Evolutionary conservation across 805 yeast genomes (phyloP).

Genomic region (Vanderwaltozyma tropicalis): DNA sequence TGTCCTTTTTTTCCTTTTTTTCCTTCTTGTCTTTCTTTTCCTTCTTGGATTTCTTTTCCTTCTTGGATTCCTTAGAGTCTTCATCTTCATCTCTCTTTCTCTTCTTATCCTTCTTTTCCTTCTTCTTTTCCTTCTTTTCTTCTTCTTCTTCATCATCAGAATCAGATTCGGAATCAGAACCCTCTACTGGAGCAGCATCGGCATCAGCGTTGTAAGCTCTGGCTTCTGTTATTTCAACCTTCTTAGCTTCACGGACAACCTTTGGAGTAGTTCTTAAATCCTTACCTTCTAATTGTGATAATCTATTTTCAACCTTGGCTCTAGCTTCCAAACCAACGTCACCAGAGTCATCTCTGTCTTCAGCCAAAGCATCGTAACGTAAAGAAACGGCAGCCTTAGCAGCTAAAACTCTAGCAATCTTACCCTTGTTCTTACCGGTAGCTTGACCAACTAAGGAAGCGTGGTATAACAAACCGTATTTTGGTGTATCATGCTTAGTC

Average conservation of each 20-base stretch:
- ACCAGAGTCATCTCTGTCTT: slow-evolving; percentile 93
- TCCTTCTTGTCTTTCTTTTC: slow-evolving; percentile 2
- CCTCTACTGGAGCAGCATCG: slow-evolving; percentile 43
- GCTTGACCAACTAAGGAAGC: slow-evolving; percentile 98
- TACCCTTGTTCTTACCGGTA: slow-evolving; percentile 95
- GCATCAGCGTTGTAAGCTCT: slow-evolving; percentile 93
- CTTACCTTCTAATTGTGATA: slow-evolving; percentile 92
- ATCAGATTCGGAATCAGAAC: slow-evolving; percentile 31
- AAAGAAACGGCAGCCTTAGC: slow-evolving; percentile 96
- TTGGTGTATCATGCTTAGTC: slow-evolving; percentile 97
- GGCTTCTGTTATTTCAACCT: slow-evolving; percentile 77
- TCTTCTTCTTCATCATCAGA: slow-evolving; percentile 31
- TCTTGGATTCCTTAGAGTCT: not conserved
- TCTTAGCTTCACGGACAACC: slow-evolving; percentile 71
- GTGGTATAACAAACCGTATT: slow-evolving; percentile 93
- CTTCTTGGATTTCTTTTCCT: slow-evolving; percentile 2
- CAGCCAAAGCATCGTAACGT: slow-evolving; percentile 93
- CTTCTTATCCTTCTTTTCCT: slow-evolving; percentile 29
- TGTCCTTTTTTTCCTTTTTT: slow-evolving; percentile 2
- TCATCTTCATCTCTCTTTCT: slow-evolving; percentile 11
- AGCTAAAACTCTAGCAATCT: slow-evolving; percentile 95
- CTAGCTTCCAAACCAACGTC: slow-evolving; percentile 87
- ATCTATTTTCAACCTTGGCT: slow-evolving; percentile 87
- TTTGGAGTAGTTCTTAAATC: slow-evolving; percentile 85
- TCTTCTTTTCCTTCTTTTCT: slow-evolving; percentile 27